Evolutionary conservation across 306 rosid species (phyloP), one percentile per base, ranked within the genome.

Genomic region (Cucumis hystrix): DNA sequence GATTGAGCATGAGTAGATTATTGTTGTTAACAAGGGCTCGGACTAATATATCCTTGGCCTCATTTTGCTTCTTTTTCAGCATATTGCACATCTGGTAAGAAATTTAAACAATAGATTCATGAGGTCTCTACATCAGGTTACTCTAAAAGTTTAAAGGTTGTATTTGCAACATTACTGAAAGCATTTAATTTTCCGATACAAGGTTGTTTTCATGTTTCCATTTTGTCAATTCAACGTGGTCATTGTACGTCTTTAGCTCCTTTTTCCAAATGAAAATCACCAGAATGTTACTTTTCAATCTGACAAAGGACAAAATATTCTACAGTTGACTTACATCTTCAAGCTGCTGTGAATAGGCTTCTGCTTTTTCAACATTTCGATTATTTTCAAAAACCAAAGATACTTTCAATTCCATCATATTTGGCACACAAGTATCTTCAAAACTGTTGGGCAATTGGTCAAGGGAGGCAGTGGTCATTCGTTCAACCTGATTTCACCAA

Each of bases 1-100:
- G 97, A 81, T 92, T 90, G 75, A 95, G 93, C 97, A 92, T 90
- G 84, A 95, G 88, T 80, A 95, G 84, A 85, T 85, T 83, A 66
- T 87, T 90, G 89, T 89, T 86, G 75, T 83, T 92, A 80, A 95
- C 91, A 78, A 92, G n/a, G 67, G 96, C 91, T 79, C 93, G 88
- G 64, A 92, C 90, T 41, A 92, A 77, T 76, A 92, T 11, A 76
- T 89, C 93, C 80, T 95, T 90, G 74, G 97, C 97, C 86, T 95
- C 93, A 68, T 85, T 96, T 0, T 87, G 96, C 85, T 88, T 95
- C 89, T 92, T 95, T 84, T 79, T 92, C 84, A 95, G 90, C 90
- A 87, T 85, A 84, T 85, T 88, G 86, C 92, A 90, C 69, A 95
- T 92, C 97, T 92, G 96, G 64, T 23, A 45, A 76, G 41, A 47